Evolutionary conservation across 345 rosid species (phyloP), one percentile per base, ranked within the genome.

Genomic region (Sisymbrium altissimum): DNA sequence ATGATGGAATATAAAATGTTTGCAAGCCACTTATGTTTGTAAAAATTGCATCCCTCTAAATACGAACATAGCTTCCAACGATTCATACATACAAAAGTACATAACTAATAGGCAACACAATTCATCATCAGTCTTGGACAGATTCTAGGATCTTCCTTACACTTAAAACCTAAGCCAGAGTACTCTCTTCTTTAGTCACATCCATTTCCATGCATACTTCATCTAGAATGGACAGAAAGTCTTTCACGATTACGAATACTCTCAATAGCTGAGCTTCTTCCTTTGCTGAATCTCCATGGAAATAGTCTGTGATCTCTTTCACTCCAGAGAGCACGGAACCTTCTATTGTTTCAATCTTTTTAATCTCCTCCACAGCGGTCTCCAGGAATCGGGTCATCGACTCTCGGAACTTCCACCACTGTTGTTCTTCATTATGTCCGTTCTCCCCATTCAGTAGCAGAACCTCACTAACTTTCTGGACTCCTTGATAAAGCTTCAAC

Each of bases 151-250:
- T 64, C 39, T 32, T 73, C 50, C 29, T 39, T 36, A 15, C 17
- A 45, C 52, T 55, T 23, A 21, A 17, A 36, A 25, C 21, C 65
- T 73, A 35, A 43, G 39, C 76, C 25, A 62, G 15, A 29, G 39
- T 11, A 55, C 3, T 41, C 64, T 33, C 38, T 65, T 55, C 67
- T 58, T 53, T 88, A 88, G 12, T 83, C 85, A 72, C 84, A 29
- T 92, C 93, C 70, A 89, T 90, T 76, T 89, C 86, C 79, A 81
- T 90, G 84, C 97, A 87, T 35, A 85, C 97, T 64, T 70, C 83
- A 72, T 92, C 97, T 4, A 95, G 88, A 55, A 81, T 75, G 3
- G 87, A 78, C 39, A 87, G 77, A 68, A 95, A 92, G 82, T 88
- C 96, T 77, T 86, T 86, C 6, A 90, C 86, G 30, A 90, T 91